Base-by-base conservation (phyloP, 352 stramenopile species). In the Aphanomyces astaci region DNA sequence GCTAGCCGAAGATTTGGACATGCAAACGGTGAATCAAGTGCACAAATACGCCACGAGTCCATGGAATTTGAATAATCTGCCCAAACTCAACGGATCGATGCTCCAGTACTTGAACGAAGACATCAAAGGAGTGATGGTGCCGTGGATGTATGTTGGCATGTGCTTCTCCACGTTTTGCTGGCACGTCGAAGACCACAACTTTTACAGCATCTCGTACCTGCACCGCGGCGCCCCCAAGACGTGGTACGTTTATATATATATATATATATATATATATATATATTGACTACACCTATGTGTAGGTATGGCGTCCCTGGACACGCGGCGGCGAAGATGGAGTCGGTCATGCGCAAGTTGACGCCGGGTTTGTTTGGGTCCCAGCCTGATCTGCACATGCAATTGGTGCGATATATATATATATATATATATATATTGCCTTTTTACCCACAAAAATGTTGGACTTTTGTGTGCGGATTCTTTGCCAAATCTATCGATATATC, bases 121-220 rank as follows among this genome's bases (percentile, higher is more conserved):
- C 49, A 98, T 99, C 63, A 98, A 98, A 73, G 97, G 97, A 0
- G 96, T 99, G 11, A 99, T 98, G 82, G 88, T 99, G 22, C 97
- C 97, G n/a, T 99, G 97, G 97, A 84, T 99, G 62, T 99, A 99
- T 78, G 95, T 98, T 72, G 97, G 97, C 24, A 98, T 98, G 82
- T 89, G 98, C 31, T 99, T 99, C 70, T 98, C 93, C 4, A 98
- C 97, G 0, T 99, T 99, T 76, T 98, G 94, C 73, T 99, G 96
- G 96, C 97, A 99, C 73, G 98, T 98, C 33, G 97, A 99, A 76
- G 97, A 99, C 75, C 97, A 99, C 79, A 99, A 99, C 79, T 96
- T 99, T 63, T 99, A 99, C 70, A 98, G 88, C 62, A 99, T 99
- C 73, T 99, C 98, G 73, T 99, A 99, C 76, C 80, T 98, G 64